Base-by-base conservation (phyloP, 306 rosid species). In the Dalbergia cochinchinensis region DNA sequence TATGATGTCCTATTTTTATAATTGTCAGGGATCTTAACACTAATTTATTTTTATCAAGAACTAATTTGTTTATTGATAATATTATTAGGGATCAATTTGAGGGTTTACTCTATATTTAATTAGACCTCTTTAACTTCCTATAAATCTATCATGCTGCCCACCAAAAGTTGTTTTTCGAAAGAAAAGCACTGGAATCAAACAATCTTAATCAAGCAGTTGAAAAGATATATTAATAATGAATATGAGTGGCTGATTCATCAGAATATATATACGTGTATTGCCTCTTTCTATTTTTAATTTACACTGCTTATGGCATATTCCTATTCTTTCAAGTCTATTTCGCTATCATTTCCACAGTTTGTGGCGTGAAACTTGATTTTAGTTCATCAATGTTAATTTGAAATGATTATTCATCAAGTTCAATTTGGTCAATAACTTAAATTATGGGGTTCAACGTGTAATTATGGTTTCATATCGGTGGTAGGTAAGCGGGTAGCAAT, bases 381-480 rank as follows among this genome's bases (percentile, higher is more conserved):
- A 53, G 20, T 61, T 19, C 71, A 70, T 79, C 55, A 70, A 71
- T 70, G 64, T 70, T 65, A 59, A 50, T 73, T 73, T 80, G 80
- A 80, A 79, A 57, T 67, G 53, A 73, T 42, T 33, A 74, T 26
- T 54, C 37, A 42, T 73, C 62, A 44, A 65, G 84, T 45, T 62
- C 71, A 75, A 16, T 50, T 26, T 18, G 65, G 71, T 58, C 65
- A 63, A 64, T 71, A 62, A 71, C 48, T 12, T 59, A 60, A 60
- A 26, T 7, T 26, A 4, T 62, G 68, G 55, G 74, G 18, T 80
- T 73, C 90, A 86, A 86, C 81, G 6, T 71, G 85, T 81, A 76
- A 85, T 87, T 76, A 87, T 87, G 88, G 77, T 74, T 78, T 76
- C 86, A 65, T 34, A 61, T 44, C 80, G 86, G 73, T 74, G 85